Conservation (phyloP, 306 rosid genomes). For the Neltuma alba region DNA sequence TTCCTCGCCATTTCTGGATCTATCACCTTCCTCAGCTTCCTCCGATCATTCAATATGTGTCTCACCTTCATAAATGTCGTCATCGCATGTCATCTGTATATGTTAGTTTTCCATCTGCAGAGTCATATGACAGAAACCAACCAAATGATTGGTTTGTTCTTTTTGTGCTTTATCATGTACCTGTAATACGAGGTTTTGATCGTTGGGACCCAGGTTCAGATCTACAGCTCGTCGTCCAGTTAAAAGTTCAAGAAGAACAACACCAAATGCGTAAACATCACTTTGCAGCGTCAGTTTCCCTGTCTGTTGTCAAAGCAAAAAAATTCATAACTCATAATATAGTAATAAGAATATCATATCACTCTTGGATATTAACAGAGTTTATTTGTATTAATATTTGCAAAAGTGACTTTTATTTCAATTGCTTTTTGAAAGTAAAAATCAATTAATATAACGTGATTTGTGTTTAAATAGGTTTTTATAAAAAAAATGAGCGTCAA, state of each 20-base stretch:
- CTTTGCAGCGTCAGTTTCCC: constrained; percentile 96
- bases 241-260: constrained; percentile 95
- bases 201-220: constrained; percentile 82
- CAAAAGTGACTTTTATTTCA: no score
- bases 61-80: constrained; percentile 68
- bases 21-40: constrained; percentile 78
- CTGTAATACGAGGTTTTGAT: constrained; percentile 94
- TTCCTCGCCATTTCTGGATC: constrained; percentile 83
- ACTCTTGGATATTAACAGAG: not conserved
- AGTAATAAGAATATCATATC: not conserved
- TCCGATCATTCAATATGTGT: constrained; percentile 76
- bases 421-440: no score
- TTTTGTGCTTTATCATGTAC: constrained; percentile 36
- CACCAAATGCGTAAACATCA: constrained; percentile 97
- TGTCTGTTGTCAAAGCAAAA: constrained; percentile 59
- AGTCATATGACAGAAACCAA: no score
- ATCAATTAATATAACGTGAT: no score
- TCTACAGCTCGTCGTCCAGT: constrained; percentile 97
- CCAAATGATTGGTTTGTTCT: no score
- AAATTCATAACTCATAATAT: no score
- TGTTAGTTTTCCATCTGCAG: constrained; percentile 5
- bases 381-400: no score
- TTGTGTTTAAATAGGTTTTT: no score
- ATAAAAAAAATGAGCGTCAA: no score
- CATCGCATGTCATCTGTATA: constrained; percentile 12